Conservation (phyloP, 2,329 filamentous ascomycete species). For the Aspergillus fischeri region DNA sequence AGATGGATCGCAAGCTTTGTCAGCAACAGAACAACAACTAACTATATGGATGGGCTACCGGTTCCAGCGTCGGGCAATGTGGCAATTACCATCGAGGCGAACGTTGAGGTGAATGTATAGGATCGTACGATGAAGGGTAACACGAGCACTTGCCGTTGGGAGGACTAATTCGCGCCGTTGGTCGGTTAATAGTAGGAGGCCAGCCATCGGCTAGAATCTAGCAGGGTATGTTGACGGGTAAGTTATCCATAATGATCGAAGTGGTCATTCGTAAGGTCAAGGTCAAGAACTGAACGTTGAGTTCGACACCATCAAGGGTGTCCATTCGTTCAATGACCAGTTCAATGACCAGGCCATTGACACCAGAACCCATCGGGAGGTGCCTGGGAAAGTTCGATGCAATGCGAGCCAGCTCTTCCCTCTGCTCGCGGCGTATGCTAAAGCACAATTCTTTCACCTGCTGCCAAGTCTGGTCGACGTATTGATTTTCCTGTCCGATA, state of each 20-base stretch:
- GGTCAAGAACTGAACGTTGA: conserved; percentile 50
- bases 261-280: conserved; percentile 49
- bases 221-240: conserved; percentile 58
- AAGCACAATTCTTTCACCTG: conserved; percentile 18
- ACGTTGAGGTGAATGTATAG: too few species aligned
- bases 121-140: too few species aligned
- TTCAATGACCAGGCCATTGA: too few species aligned
- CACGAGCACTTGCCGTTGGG: conserved; percentile 71
- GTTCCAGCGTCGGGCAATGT: too few species aligned
- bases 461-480: conserved; percentile 6
- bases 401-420: conserved; percentile 23
- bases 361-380: too few species aligned
- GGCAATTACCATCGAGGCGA: too few species aligned
- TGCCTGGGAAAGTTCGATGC: conserved; percentile 29
- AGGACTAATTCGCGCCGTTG: conserved; percentile 54
- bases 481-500: conserved; percentile 6
- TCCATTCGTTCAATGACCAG: conserved; percentile 25
- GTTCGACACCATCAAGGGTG: conserved; percentile 36
- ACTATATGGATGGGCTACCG: too few species aligned
- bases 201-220: conserved; percentile 72
- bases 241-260: conserved; percentile 38
- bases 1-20: too few species aligned
- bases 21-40: too few species aligned
- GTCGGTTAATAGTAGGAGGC: conserved; percentile 85
- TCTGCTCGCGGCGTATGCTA: conserved; percentile 25